Evolutionary conservation across 306 rosid genomes (phyloP).

Genomic region (Cicer judaicum): DNA sequence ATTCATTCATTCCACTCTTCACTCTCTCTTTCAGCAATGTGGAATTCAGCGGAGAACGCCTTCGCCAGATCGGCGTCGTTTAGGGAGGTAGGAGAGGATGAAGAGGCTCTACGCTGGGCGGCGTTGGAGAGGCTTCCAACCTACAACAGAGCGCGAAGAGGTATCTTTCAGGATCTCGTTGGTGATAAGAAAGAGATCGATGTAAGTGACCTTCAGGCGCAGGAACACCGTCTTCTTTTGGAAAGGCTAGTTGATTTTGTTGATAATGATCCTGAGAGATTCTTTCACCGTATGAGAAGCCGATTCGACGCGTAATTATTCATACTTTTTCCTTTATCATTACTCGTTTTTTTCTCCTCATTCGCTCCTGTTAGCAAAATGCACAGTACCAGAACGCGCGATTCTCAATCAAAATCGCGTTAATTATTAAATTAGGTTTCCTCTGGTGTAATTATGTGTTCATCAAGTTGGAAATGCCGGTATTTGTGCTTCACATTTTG

Average conservation of each 20-base stretch:
- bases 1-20: background rate
- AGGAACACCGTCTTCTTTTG: constrained; percentile 71
- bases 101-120: constrained; percentile 96
- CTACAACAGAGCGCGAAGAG: constrained; percentile 74
- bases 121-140: constrained; percentile 93
- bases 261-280: constrained; percentile 72
- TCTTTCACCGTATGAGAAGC: constrained; percentile 74
- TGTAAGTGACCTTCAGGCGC: constrained; percentile 62
- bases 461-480: background rate
- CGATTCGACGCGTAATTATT: constrained; percentile 77
- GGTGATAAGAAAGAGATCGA: constrained; percentile 76
- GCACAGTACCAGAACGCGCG: background rate
- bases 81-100: constrained; percentile 67
- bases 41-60: constrained; percentile 90
- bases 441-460: background rate
- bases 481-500: background rate
- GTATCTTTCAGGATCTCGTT: constrained; percentile 69
- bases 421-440: background rate
- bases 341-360: background rate
- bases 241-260: constrained; percentile 62
- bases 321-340: background rate
- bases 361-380: constrained; percentile 21
- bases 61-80: constrained; percentile 71
- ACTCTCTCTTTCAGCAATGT: constrained; percentile 54
- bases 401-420: constrained; percentile 6